phyloP scores from a whole-genome alignment of 192 early-diverging fungal species.

The Coemansia sp. region DNA sequence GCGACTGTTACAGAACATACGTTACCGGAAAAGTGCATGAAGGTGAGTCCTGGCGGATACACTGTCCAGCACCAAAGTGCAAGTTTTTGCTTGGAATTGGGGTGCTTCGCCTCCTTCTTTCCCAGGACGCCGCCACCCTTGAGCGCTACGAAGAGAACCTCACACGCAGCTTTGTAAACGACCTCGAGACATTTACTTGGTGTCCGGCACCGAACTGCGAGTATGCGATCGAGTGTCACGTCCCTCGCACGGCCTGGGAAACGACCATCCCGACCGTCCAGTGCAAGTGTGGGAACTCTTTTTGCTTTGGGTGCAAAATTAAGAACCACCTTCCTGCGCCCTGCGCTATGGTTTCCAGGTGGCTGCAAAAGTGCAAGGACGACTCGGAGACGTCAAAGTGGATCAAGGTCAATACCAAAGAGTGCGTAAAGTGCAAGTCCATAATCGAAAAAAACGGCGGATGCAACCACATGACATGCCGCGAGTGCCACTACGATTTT shows the following conservation, averaged over 20 bases:
- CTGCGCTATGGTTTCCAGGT: slow-evolving; percentile 78
- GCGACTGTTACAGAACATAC: slow-evolving; percentile 83
- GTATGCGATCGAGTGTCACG: slow-evolving; percentile 88
- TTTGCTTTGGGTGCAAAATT: slow-evolving; percentile 92
- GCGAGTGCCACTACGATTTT: slow-evolving; percentile 96
- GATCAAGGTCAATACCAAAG: slow-evolving; percentile 93
- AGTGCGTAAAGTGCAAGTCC: slow-evolving; percentile 91
- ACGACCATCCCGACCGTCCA: slow-evolving; percentile 83
- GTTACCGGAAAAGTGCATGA: slow-evolving; percentile 80
- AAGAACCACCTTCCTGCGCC: slow-evolving; percentile 84
- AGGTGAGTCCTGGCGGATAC: slow-evolving; percentile 85
- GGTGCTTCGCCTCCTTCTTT: slow-evolving; percentile 72
- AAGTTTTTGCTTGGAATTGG: slow-evolving; percentile 79
- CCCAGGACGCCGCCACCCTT: slow-evolving; percentile 41
- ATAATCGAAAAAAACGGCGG: slow-evolving; percentile 99
- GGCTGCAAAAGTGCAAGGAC: slow-evolving; percentile 95
- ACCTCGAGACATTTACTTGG: slow-evolving; percentile 80
- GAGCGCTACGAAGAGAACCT: slow-evolving; percentile 65
- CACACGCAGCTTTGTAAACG: slow-evolving; percentile 91
- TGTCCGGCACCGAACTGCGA: slow-evolving; percentile 96
- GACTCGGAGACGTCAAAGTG: slow-evolving; percentile 98
- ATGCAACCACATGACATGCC: slow-evolving; percentile 99
- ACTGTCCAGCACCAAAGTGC: slow-evolving; percentile 80
- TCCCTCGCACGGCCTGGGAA: slow-evolving; percentile 64
- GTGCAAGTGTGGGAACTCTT: slow-evolving; percentile 75